Base-by-base conservation (phyloP, 208 protist species). In the Acanthamoeba sp. region DNA sequence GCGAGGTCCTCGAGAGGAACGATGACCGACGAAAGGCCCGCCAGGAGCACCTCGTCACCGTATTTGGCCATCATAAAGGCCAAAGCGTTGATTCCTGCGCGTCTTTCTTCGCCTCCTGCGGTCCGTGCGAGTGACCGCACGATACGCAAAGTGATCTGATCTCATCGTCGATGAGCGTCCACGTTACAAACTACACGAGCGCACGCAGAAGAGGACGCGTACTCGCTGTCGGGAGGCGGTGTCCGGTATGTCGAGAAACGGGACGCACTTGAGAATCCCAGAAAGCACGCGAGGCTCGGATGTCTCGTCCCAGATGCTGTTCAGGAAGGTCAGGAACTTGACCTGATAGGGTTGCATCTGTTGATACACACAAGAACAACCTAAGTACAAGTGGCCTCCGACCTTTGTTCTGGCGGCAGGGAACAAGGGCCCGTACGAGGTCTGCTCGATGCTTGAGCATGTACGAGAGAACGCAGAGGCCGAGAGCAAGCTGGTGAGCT, bases 341-440 rank as follows among this genome's bases (percentile, higher is more conserved):
- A 36, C 48, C n/a, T 45, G 69, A 27, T 45, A 78, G 14, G 69
- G 69, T 18, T 78, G 34, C 69, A 78, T 78, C 69, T 78, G 32
- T 7, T 5, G 7, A 20, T 73, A 24, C 59, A 73, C 1, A 69
- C 1, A 22, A 0, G n/a, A 36, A 10, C 0, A 69, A 5, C 9
- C n/a, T 36, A 9, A 36, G 59, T 29, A 27, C 18, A 18, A 36
- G n/a, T 62, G 12, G 22, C 55, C 4, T 62, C 12, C 24, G 7
- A 69, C 7, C 10, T 9, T 16, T 52, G 7, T 14, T 52, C 0
- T 9, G 14, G 48, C 48, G 14, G 0, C 10, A 12, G 18, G 1
- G 59, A 22, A 48, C 0, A 27, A 2, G 32, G n/a, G 2, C 40
- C n/a, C 64, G 64, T 27, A 78, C 69, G 10, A 78, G 34, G 29